A percentile compares a stretch with the other conserved stretches of the same genome.
phyloP scores from a whole-genome alignment of 495 filamentous ascomycete species.

The Penicillium chermesinum region DNA sequence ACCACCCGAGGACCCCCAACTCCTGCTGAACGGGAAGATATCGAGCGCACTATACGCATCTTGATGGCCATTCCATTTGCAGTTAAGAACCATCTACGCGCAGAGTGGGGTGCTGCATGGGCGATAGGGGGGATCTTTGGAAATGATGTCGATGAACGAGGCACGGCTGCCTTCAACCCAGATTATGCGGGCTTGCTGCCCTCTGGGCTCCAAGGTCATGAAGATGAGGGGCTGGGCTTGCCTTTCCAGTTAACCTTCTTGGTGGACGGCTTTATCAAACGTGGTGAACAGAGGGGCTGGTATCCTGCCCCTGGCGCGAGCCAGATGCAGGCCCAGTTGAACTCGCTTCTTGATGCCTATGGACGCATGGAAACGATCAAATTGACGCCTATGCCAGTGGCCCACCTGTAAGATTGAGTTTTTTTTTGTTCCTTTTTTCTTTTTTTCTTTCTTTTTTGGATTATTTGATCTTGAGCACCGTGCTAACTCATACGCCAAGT shows the following conservation, averaged over 20 bases:
- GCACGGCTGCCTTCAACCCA: constrained; percentile 44
- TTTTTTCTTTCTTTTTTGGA: too few species aligned
- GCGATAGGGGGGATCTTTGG: constrained; percentile 31
- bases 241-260: constrained; percentile 63
- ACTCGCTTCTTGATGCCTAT: constrained; percentile 58
- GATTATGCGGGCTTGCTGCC: constrained; percentile 61
- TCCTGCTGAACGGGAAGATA: constrained; percentile 51
- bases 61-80: constrained; percentile 70
- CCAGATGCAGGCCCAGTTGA: constrained; percentile 59
- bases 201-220: constrained; percentile 52
- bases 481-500: constrained; percentile 11
- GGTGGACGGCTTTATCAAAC: constrained; percentile 63
- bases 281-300: constrained; percentile 53
- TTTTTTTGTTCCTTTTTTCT: too few species aligned
- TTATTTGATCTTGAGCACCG: background rate
- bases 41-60: constrained; percentile 53
- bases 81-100: constrained; percentile 69
- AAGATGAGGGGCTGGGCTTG: constrained; percentile 59
- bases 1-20: constrained; percentile 19
- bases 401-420: constrained; percentile 52
- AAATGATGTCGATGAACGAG: constrained; percentile 40
- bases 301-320: constrained; percentile 58
- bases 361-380: constrained; percentile 72
- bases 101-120: constrained; percentile 62
- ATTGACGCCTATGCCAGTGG: constrained; percentile 66